Conservation (phyloP, 2,329 filamentous ascomycete genomes). For the Hypomyces rosellus region DNA sequence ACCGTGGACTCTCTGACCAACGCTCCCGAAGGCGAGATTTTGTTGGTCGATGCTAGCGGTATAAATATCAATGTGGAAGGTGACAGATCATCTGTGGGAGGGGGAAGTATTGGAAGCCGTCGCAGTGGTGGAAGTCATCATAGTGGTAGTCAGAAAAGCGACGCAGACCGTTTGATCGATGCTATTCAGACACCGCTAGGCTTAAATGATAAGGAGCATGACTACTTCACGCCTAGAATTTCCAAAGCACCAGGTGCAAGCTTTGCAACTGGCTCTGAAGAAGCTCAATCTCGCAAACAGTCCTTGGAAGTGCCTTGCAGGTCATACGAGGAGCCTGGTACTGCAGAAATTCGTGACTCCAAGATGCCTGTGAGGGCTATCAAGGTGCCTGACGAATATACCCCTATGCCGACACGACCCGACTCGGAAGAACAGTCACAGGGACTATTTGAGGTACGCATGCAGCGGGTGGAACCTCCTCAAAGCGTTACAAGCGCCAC, state of each 20-base stretch:
- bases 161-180: conserved; percentile 65
- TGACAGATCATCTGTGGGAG: conserved; percentile 10
- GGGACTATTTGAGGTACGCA: conserved; percentile 34
- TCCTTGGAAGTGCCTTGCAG: neutral
- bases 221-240: conserved; percentile 21
- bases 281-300: neutral
- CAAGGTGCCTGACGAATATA: conserved; percentile 43
- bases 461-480: conserved; percentile 9
- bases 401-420: conserved; percentile 24
- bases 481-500: conserved; percentile 20
- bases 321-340: conserved; percentile 24
- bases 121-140: conserved; percentile 34
- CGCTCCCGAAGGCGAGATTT: conserved; percentile 47
- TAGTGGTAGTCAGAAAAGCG: conserved; percentile 48
- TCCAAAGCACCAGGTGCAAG: neutral
- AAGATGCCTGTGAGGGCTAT: conserved; percentile 42
- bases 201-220: conserved; percentile 31
- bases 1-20: conserved; percentile 21
- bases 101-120: conserved; percentile 17
- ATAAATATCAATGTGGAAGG: conserved; percentile 15
- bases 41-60: conserved; percentile 47
- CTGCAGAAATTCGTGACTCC: conserved; percentile 34
- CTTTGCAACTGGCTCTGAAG: conserved; percentile 1
- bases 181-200: conserved; percentile 58
- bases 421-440: conserved; percentile 27